These are phyloP conservation scores for Ogataea hybrid DNA, from an alignment of 1,139 yeast genomes.

Conservation along the genomic window DNA sequence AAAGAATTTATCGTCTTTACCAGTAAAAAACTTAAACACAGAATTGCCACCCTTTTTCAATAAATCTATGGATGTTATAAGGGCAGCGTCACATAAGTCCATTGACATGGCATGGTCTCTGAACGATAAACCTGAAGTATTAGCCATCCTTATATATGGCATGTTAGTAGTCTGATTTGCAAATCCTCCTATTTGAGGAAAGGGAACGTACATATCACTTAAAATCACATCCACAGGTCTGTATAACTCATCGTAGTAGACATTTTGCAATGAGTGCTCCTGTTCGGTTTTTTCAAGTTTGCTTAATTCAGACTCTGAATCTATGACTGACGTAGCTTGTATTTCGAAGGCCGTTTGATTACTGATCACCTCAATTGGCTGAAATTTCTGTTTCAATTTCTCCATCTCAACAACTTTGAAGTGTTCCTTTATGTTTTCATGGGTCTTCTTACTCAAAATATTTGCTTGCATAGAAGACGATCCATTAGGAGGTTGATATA, in stretches of 20 bases:
- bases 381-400: slow-evolving; percentile 9
- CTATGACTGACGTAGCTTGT: slow-evolving; percentile 13
- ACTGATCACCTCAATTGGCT: slow-evolving; percentile 15
- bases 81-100: slow-evolving; percentile 91
- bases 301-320: slow-evolving; percentile 11
- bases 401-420: slow-evolving; percentile 41
- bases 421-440: slow-evolving; percentile 53
- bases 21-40: slow-evolving; percentile 70
- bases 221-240: slow-evolving; percentile 65
- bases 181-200: slow-evolving; percentile 61
- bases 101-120: slow-evolving; percentile 62
- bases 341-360: slow-evolving; percentile 12
- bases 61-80: slow-evolving; percentile 68
- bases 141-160: slow-evolving; percentile 77
- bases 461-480: slow-evolving; percentile 85
- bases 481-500: slow-evolving; percentile 77
- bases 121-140: slow-evolving; percentile 61
- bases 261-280: neutral
- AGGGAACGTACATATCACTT: slow-evolving; percentile 86
- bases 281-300: slow-evolving; percentile 4
- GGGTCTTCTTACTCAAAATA: slow-evolving; percentile 67
- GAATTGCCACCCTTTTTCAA: slow-evolving; percentile 69
- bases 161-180: slow-evolving; percentile 73
- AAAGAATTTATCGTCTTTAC: slow-evolving; percentile 63
- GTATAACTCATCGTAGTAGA: slow-evolving; percentile 2